phyloP scores from a whole-genome alignment of 2,329 filamentous ascomycete species.

The Colletotrichum sp. region DNA sequence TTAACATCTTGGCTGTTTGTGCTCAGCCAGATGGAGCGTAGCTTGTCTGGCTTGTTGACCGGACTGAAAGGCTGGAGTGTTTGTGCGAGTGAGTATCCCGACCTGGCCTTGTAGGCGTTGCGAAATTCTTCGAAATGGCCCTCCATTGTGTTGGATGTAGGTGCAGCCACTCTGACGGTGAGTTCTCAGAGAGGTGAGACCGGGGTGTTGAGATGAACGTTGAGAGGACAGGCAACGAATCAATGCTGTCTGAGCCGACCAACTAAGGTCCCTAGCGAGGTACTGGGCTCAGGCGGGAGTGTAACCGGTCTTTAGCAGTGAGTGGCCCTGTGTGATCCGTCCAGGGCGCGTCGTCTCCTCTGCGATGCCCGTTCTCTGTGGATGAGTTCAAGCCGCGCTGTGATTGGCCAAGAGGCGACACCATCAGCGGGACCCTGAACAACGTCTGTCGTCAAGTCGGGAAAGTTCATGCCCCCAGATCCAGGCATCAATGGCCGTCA shows the following conservation, averaged over 20 bases:
- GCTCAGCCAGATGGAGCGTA: slow-evolving; percentile 74
- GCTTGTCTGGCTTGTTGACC: slow-evolving; percentile 63
- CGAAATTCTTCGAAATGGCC: slow-evolving; percentile 76
- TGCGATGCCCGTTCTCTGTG: not conserved
- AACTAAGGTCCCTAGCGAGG: not conserved
- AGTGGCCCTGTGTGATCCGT: not conserved
- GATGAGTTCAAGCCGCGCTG: not conserved
- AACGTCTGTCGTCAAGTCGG: not conserved
- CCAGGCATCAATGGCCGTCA: not conserved
- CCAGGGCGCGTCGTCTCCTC: not conserved
- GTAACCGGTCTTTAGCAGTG: not conserved
- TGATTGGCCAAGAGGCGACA: not conserved
- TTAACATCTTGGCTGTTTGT: slow-evolving; percentile 71
- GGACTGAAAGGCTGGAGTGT: slow-evolving; percentile 77
- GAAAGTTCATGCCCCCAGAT: not conserved
- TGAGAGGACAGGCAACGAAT: not conserved
- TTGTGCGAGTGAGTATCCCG: slow-evolving; percentile 76
- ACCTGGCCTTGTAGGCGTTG: slow-evolving; percentile 65
- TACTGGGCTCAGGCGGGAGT: not conserved
- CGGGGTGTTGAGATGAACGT: not conserved
- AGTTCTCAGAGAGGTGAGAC: not conserved
- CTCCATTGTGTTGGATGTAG: slow-evolving; percentile 63
- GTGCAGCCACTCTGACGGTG: not conserved
- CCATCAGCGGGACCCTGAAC: not conserved
- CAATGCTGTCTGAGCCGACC: not conserved